Evolutionary conservation across 2,329 filamentous ascomycete genomes (phyloP), one percentile per base, ranked within the genome.

Genomic region (Claviceps digitariae): DNA sequence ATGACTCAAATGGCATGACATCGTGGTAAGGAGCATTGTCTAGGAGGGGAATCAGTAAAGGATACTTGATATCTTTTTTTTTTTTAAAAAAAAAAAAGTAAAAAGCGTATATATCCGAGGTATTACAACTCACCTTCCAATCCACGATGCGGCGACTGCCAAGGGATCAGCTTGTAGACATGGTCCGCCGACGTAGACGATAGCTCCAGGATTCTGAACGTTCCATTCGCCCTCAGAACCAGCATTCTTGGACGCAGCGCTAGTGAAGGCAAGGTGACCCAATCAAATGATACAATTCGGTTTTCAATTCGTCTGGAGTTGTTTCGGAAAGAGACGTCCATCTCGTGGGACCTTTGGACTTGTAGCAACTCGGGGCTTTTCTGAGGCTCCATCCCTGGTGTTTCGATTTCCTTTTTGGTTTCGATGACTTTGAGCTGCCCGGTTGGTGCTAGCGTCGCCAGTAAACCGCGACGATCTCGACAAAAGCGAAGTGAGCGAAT

Each of bases 231-330:
- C 27, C 81, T 73, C 27, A 84, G 64, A 1, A 80, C 79, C 25
- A 84, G 64, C 41, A 81, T 67, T n/a, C 81, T 73, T 31, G 80
- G 79, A 25, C 74, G 74, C 49, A 82, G 61, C 15, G 74, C 72
- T 3, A 78, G 70, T 3, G 77, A 79, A 12, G 75, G 72, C 48
- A 83, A 69, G 3, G 78, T 83, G 10, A 84, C 69, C 81, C 82
- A 85, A 62, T 85, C 82, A 63, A 84, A 84, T 0, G 81, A 84
- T 8, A 84, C 79, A 34, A 84, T 82, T 21, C 78, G 74, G 53
- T n/a, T n/a, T n/a, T 83, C 78, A 58, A 76, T 73, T 63, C 77
- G 76, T 57, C 74, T 70, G 34, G 70, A 69, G 34, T 70, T 67
- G 50, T 78, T 76, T 27, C 72, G 68, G 58, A 77, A 82, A 20